These are phyloP conservation scores for Kwoniella dendrophila DNA, from an alignment of 768 basidiomycete genomes.

Conservation along the genomic window DNA sequence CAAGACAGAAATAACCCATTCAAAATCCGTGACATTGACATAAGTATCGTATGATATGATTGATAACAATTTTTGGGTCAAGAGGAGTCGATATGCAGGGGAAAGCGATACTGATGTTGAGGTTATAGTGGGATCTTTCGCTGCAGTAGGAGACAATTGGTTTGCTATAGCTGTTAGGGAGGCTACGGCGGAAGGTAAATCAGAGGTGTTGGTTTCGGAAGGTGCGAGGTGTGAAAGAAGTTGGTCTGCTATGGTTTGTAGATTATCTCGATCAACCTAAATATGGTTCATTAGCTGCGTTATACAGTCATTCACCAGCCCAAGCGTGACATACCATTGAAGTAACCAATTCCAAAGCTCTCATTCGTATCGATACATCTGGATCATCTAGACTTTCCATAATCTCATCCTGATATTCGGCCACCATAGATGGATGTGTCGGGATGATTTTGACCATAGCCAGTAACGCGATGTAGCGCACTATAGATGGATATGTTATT, in stretches of 20 bases:
- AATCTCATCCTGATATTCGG: constrained; percentile 89
- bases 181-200: constrained; percentile 48
- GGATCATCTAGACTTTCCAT: constrained; percentile 85
- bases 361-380: constrained; percentile 93
- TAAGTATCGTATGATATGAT: constrained; percentile 84
- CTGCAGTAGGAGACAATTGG: constrained; percentile 24
- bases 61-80: constrained; percentile 79
- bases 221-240: constrained; percentile 81
- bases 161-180: constrained; percentile 63
- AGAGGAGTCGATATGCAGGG: constrained; percentile 78
- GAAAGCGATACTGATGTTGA: constrained; percentile 65
- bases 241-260: constrained; percentile 87
- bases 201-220: constrained; percentile 59
- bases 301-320: background rate
- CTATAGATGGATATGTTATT: constrained; percentile 58
- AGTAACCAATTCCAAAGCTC: constrained; percentile 88
- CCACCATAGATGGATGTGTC: constrained; percentile 82
- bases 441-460: constrained; percentile 96
- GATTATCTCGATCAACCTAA: constrained; percentile 78
- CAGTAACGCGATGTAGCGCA: constrained; percentile 94
- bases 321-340: constrained; percentile 71
- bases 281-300: constrained; percentile 12
- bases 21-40: constrained; percentile 85
- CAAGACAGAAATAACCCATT: constrained; percentile 96
- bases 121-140: constrained; percentile 54